Evolutionary conservation across 148 eudicot species (phyloP), one percentile per base, ranked within the genome.

Genomic region (Silene conica): DNA sequence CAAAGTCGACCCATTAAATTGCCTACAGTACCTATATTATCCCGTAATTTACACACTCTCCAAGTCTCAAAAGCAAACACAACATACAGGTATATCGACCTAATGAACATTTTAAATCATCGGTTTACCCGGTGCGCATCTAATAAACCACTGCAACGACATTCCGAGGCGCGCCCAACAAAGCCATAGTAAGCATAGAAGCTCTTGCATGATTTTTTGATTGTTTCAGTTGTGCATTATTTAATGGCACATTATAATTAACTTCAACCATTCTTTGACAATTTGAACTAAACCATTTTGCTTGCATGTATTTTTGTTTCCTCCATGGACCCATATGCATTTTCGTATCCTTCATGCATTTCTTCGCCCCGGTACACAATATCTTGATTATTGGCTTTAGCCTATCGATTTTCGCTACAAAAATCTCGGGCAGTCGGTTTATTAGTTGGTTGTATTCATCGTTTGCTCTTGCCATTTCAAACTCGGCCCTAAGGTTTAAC

Each of bases 291-390:
- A 88, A 84, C 98, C 98, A 94, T 83, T 94, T 94, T 6, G 98
- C 93, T 78, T 85, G 87, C 90, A 89, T 83, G 79, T 94, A 94
- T 28, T 86, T 87, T 11, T 84, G 84, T 80, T 91, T 94, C 70
- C 98, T 88, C 98, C 97, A 94, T 21, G 98, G 98, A 1, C 86
- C 98, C 85, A 91, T 76, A 77, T 94, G 98, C 91, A 94, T 94
- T 58, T 88, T 91, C 75, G 86, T 94, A 75, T 89, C 96, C 83
- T 88, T 88, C 93, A 92, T 89, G 77, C 98, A 90, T 75, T 89
- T 90, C 82, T 95, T 95, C 1, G 97, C 93, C 0, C 89, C 93
- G 0, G 82, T 74, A n/a, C 96, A 87, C 22, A 95, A 48, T 13
- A 92, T 82, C 76, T 92, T 95, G 58, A 89, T 80, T 15, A 95